Evolutionary conservation across 371 early-diverging fungal species (phyloP).

Genomic region (Mortierella sp.): DNA sequence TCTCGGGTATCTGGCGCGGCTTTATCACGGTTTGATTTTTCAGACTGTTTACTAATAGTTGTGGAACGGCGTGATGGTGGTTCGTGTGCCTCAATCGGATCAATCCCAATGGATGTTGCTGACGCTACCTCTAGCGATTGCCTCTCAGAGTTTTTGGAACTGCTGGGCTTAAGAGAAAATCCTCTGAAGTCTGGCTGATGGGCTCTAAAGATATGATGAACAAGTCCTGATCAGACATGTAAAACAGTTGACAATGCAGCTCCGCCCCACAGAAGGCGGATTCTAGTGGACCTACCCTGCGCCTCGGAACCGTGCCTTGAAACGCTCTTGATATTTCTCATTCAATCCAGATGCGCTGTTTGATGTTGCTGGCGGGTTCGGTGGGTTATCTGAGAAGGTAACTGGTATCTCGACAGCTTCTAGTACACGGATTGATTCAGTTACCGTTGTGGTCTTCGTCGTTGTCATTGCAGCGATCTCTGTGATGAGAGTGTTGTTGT

Average conservation of each 20-base stretch:
- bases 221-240: neutral
- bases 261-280: neutral
- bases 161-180: slow-evolving; percentile 25
- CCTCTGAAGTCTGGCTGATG: slow-evolving; percentile 43
- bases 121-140: neutral
- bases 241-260: neutral
- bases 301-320: slow-evolving; percentile 38
- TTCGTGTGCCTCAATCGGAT: neutral
- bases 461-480: neutral
- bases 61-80: neutral
- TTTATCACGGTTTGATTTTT: neutral
- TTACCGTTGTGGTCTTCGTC: neutral
- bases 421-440: neutral
- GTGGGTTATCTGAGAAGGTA: neutral
- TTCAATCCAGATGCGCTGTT: slow-evolving; percentile 21
- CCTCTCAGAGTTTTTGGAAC: slow-evolving; percentile 1
- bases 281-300: slow-evolving; percentile 29
- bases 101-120: neutral
- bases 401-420: neutral
- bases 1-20: slow-evolving; percentile 11
- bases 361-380: neutral
- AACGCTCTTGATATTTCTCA: slow-evolving; percentile 40
- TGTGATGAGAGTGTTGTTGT: neutral
- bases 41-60: neutral
- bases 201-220: slow-evolving; percentile 4